Base-by-base conservation (phyloP, 805 yeast species). In the Yamadazyma sp. region DNA sequence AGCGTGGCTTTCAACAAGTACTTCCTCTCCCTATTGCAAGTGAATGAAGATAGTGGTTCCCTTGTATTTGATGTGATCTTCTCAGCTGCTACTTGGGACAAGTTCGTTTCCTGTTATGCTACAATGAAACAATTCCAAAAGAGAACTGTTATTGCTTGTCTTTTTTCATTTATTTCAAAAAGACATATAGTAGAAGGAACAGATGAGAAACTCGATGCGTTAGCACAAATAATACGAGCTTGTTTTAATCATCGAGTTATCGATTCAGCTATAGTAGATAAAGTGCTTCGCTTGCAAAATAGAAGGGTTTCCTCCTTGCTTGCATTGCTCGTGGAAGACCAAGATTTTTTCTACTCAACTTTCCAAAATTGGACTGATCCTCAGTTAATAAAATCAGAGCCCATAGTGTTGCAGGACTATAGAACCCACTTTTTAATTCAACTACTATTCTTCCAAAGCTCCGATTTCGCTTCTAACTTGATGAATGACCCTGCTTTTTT, bases 361-460 rank as follows among this genome's bases (percentile, higher is more conserved):
- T 40, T 42, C n/a, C 21, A 42, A 6, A 9, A 17, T 1, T 57
- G 63, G 63, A 44, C 55, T 2, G 64, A 66, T 36, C 53, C 50
- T 2, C 46, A 50, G 3, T 42, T 57, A 6, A 55, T 76, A n/a
- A 60, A 64, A 32, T 52, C 57, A 16, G 67, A 70, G 6, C 61
- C 80, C 0, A 50, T 68, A 1, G 41, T 53, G 0, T 32, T 50
- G 2, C 91, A 83, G 52, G 72, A 66, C 21, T 50, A 55, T 2
- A 55, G 75, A 23, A 75, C 89, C 0, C 71, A 65, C 26, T 54
- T 75, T 4, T 51, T 82, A 2, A 49, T 78, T 4, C 45, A 73
- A 25, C 18, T 67, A 11, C 19, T 37, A 24, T 22, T 16, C 13
- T 17, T 31, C 12, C 40, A 25, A 19, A 24, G 32, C 7, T 13